Evolutionary conservation across 2,329 filamentous ascomycete genomes (phyloP).

Genomic region (Tolypocladium nubicola): DNA sequence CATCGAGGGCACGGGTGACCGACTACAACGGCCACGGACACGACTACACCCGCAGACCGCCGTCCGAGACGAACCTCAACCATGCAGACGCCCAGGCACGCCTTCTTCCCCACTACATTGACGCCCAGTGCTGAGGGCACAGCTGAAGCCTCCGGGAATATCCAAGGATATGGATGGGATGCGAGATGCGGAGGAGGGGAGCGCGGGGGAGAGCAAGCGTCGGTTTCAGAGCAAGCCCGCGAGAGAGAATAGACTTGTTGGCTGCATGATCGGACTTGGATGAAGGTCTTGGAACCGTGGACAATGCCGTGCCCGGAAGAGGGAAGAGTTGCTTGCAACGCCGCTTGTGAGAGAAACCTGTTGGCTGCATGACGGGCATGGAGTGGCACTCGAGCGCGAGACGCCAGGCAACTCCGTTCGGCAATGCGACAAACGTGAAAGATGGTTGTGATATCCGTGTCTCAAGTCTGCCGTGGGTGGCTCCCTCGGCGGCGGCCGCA

Average conservation of each 20-base stretch:
- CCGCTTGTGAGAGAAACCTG: not conserved
- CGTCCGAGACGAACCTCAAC: not conserved
- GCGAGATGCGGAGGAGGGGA: not conserved
- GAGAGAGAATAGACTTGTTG: too few species aligned
- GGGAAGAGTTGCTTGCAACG: not conserved
- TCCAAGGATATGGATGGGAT: not conserved
- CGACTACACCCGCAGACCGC: not conserved
- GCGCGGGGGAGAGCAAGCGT: not conserved
- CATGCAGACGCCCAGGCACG: not conserved
- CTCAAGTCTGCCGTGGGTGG: not conserved
- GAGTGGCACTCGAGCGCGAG: not conserved
- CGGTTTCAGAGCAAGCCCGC: not conserved
- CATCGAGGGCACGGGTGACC: not conserved
- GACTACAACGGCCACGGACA: not conserved
- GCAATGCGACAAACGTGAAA: not conserved
- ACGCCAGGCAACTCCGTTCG: not conserved
- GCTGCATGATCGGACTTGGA: not conserved
- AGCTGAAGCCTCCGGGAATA: not conserved
- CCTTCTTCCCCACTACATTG: not conserved
- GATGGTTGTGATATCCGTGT: not conserved
- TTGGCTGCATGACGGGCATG: not conserved
- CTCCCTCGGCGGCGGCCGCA: not conserved
- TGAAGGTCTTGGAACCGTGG: not conserved
- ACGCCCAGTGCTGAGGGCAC: not conserved
- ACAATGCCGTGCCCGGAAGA: not conserved